phyloP scores from a whole-genome alignment of 2,329 filamentous ascomycete genomes.

The Colletotrichum sojae region DNA sequence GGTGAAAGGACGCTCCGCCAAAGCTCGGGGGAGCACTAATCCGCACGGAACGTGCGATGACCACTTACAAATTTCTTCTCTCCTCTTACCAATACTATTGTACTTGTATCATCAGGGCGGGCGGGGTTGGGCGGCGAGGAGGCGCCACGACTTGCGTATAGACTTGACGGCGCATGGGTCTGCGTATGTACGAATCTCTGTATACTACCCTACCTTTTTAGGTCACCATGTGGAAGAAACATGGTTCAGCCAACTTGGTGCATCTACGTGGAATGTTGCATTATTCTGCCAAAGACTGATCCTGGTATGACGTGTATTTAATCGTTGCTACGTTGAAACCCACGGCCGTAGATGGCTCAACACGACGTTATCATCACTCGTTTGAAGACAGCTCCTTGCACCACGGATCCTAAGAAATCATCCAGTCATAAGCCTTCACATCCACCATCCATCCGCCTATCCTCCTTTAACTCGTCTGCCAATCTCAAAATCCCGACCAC shows the following conservation, averaged over 20 bases:
- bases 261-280: conserved; percentile 10
- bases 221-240: conserved; percentile 19
- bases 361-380: too few relatives aligned
- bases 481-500: too few relatives aligned
- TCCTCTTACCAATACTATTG: conserved; percentile 35
- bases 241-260: conserved; percentile 17
- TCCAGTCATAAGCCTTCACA: too few relatives aligned
- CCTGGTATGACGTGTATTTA: not conserved
- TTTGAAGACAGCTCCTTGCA: too few relatives aligned
- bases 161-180: conserved; percentile 39
- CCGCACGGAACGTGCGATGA: conserved; percentile 23
- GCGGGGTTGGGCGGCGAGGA: conserved; percentile 31
- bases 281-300: not conserved
- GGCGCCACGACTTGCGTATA: conserved; percentile 40
- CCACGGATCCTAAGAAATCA: too few relatives aligned
- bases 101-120: conserved; percentile 39
- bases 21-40: conserved; percentile 16
- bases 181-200: conserved; percentile 41
- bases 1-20: not conserved
- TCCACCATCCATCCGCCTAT: too few relatives aligned
- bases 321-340: too few relatives aligned
- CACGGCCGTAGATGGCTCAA: too few relatives aligned
- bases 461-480: too few relatives aligned
- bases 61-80: conserved; percentile 26
- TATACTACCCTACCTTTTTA: conserved; percentile 40